phyloP scores from a whole-genome alignment of 2,329 filamentous ascomycete genomes.

The Elsinoe batatas region DNA sequence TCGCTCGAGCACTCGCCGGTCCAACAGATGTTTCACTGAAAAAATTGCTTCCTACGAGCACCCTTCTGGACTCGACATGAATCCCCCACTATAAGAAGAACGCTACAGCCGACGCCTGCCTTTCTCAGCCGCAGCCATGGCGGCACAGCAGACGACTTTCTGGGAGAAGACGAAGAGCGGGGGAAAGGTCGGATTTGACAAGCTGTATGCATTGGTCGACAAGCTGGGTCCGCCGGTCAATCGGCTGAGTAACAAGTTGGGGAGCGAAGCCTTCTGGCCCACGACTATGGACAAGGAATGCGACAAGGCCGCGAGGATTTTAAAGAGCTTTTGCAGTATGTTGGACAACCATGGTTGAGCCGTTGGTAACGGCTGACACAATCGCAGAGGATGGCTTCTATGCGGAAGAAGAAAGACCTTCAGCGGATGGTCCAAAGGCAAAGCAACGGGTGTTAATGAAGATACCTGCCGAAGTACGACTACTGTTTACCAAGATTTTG shows the following conservation, averaged over 20 bases:
- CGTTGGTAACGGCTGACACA: constrained; percentile 17
- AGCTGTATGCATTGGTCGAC: constrained; percentile 57
- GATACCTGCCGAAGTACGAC: constrained; percentile 56
- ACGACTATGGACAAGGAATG: constrained; percentile 78
- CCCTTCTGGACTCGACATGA: background rate
- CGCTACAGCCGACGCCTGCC: background rate
- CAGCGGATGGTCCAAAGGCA: constrained; percentile 42
- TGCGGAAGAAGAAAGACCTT: constrained; percentile 41
- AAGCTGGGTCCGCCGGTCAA: constrained; percentile 65
- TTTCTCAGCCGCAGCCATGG: constrained; percentile 9
- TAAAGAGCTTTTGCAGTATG: constrained; percentile 83
- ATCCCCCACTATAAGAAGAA: background rate
- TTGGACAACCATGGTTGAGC: constrained; percentile 15
- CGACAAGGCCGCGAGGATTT: constrained; percentile 80
- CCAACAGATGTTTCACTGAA: background rate
- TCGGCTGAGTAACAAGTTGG: constrained; percentile 68
- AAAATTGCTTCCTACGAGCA: background rate
- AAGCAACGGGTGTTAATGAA: constrained; percentile 63
- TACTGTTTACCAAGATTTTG: background rate
- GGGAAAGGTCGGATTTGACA: constrained; percentile 62
- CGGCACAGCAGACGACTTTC: constrained; percentile 26
- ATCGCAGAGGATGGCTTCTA: constrained; percentile 57
- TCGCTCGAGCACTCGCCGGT: background rate
- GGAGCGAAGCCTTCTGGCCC: constrained; percentile 76
- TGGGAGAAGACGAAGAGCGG: constrained; percentile 47